These are phyloP conservation scores for Nemania abortiva DNA, from an alignment of 2,329 filamentous ascomycete species.

Conservation along the genomic window DNA sequence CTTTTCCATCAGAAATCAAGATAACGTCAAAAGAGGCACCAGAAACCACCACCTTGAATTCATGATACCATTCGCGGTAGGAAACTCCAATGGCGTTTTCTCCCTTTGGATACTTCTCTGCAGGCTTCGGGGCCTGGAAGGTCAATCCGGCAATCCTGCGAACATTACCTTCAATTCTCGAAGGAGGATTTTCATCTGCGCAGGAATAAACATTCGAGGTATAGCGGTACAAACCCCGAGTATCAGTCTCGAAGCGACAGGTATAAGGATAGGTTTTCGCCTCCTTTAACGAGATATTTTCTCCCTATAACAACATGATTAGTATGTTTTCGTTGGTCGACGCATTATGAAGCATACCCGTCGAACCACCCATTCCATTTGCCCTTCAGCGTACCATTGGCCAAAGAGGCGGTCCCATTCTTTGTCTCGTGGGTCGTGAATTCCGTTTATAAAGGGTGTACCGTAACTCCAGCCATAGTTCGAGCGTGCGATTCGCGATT, in stretches of 20 bases:
- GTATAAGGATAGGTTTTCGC: not conserved
- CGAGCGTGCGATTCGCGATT: conserved; percentile 21
- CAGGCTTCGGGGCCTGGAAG: not conserved
- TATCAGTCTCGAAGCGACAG: not conserved
- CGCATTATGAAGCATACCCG: conserved; percentile 4
- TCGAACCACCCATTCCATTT: conserved; percentile 25
- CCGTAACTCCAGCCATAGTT: conserved; percentile 3
- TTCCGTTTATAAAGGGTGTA: not conserved
- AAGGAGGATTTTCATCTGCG: conserved; percentile 10
- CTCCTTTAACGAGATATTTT: conserved; percentile 17
- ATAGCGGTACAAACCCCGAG: not conserved
- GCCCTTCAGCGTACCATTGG: not conserved
- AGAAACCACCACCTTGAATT: conserved; percentile 16
- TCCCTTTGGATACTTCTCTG: not conserved
- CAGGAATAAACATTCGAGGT: not conserved
- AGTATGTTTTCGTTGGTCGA: not conserved
- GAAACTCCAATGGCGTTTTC: not conserved
- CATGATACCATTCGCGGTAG: not conserved
- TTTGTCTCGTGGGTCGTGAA: conserved; percentile 23
- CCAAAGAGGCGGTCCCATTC: not conserved
- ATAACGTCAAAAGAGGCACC: conserved; percentile 25
- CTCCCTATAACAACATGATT: conserved; percentile 11
- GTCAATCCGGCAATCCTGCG: not conserved
- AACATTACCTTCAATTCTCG: conserved; percentile 11
- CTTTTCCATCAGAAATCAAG: conserved; percentile 6